Base-by-base conservation (phyloP, 2,329 filamentous ascomycete genomes). In the Xylariaceae sp. region DNA sequence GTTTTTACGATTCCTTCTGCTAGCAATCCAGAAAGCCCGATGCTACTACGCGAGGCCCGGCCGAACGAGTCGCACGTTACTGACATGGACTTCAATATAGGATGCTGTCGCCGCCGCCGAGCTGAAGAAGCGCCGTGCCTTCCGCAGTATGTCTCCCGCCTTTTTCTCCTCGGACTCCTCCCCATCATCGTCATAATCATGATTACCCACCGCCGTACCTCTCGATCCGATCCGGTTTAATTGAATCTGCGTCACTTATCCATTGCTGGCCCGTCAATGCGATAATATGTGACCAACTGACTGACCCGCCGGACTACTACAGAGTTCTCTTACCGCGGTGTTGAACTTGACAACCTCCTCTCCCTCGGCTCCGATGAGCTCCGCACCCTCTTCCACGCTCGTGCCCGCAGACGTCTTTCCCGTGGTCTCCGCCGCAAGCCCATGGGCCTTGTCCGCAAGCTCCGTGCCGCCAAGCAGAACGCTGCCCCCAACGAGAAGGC, bases 371-470 rank as follows among this genome's bases (percentile, higher is more conserved):
- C 91, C 73, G 94, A 97, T 78, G 89, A 97, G 81, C 91, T 99
- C 78, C 91, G 94, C 74, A 91, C 96, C 88, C 89, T 99, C 76
- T 91, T 99, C 73, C 94, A 99, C 84, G 94, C 94, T 73, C 94
- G 94, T 76, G 94, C 94, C 75, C 92, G 94, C 76, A 87, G 94
- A 78, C 86, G 95, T 76, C 97, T 99, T 88, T 97, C 97, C 88
- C 92, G 94, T 69, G 94, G 94, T 73, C 88, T 99, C 72, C 99
- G 97, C 89, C 91, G 94, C 83, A 95, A 95, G 85, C 94, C 94
- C 72, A 97, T 99, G 94, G 94, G 94, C 71, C 84, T 99, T 73
- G 97, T 99, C 87, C 97, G 97, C 90, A 99, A 99, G 87, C 90
- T 99, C 73, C 92, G 94, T 78, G 97, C 96, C 85, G 88, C 94